phyloP scores from a whole-genome alignment of 2,329 filamentous ascomycete genomes.

The Diaporthe australafricana region DNA sequence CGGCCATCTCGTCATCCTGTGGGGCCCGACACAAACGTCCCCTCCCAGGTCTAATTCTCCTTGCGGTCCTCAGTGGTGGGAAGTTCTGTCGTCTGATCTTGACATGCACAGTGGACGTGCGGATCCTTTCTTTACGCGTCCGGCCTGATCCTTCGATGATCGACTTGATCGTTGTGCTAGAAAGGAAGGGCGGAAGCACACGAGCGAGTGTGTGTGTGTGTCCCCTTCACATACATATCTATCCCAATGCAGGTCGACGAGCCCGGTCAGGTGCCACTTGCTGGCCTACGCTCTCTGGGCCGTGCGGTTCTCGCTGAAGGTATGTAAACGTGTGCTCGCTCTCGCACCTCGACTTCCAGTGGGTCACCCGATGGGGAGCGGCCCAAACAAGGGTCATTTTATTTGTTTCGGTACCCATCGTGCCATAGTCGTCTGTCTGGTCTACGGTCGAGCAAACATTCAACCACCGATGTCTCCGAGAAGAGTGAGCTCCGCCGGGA shows the following conservation, averaged over 20 bases:
- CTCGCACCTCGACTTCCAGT: neutral
- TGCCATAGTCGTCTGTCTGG: neutral
- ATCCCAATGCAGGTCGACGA: too few relatives aligned
- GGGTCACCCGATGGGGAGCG: neutral
- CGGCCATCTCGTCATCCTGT: conserved; percentile 17
- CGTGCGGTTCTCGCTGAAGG: neutral
- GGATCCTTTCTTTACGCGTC: neutral
- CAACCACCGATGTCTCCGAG: neutral
- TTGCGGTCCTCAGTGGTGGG: conserved; percentile 7
- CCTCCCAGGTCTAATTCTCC: too few relatives aligned
- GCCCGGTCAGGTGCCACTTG: neutral
- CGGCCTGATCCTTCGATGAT: neutral
- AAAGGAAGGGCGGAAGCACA: neutral
- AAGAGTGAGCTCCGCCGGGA: neutral
- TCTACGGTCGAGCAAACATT: neutral
- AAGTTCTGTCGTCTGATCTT: neutral
- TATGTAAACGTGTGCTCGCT: neutral
- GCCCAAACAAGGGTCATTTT: neutral
- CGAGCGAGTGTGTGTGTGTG: neutral
- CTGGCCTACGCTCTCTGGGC: neutral
- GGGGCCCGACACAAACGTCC: neutral
- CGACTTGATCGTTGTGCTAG: neutral
- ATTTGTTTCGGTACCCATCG: neutral
- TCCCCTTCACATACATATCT: neutral
- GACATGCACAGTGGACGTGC: neutral